Evolutionary conservation across 805 yeast genomes (phyloP).

Genomic region (Candida pseudoglaebosa): DNA sequence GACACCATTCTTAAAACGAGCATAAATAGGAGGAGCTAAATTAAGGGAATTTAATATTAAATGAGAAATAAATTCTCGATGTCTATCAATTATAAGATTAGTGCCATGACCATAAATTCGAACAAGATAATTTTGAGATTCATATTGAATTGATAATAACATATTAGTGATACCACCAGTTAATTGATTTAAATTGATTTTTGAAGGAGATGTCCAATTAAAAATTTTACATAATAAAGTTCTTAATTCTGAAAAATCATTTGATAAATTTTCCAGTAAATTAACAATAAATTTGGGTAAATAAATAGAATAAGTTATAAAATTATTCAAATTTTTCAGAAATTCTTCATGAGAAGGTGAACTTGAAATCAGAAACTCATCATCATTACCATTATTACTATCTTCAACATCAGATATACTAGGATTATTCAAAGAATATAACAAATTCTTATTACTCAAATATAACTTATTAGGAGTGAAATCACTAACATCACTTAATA

Average conservation of each 20-base stretch:
- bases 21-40: constrained; percentile 66
- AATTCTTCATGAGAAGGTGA: constrained; percentile 7
- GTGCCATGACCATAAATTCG: constrained; percentile 77
- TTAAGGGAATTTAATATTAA: constrained; percentile 52
- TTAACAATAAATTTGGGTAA: constrained; percentile 42
- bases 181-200: constrained; percentile 39
- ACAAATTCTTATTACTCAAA: constrained; percentile 24
- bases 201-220: constrained; percentile 24
- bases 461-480: constrained; percentile 12
- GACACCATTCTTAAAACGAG: constrained; percentile 68
- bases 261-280: constrained; percentile 31
- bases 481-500: constrained; percentile 8
- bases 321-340: constrained; percentile 14
- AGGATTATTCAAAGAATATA: constrained; percentile 35
- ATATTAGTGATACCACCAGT: constrained; percentile 66
- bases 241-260: constrained; percentile 34
- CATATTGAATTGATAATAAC: constrained; percentile 46
- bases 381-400: constrained; percentile 7
- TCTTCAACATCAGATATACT: constrained; percentile 30
- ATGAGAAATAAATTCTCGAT: constrained; percentile 71
- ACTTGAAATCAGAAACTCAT: neutral
- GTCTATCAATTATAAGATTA: constrained; percentile 64
- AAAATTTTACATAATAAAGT: constrained; percentile 40
- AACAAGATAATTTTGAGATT: constrained; percentile 45
- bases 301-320: constrained; percentile 47